Conservation (phyloP, 2,329 filamentous ascomycete species). For the Pyricularia grisea region DNA sequence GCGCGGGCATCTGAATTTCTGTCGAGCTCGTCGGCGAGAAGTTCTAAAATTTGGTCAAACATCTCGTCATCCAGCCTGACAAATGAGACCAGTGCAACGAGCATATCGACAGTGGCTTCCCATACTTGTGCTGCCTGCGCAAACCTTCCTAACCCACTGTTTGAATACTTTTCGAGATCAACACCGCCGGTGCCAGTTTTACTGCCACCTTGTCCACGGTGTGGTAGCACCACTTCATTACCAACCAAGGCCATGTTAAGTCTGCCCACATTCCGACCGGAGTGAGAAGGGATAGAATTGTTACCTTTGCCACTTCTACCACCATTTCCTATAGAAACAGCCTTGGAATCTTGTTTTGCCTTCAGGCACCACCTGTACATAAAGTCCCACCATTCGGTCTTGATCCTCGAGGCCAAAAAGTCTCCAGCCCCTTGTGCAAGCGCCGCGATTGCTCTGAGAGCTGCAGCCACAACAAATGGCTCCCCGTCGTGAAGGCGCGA, state of each 20-base stretch:
- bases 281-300: neutral
- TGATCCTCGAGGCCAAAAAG: constrained; percentile 70
- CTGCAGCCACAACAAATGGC: constrained; percentile 58
- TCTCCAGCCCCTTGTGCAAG: constrained; percentile 68
- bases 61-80: constrained; percentile 58
- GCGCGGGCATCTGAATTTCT: constrained; percentile 36
- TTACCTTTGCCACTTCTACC: constrained; percentile 5
- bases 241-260: neutral
- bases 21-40: constrained; percentile 44
- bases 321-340: constrained; percentile 6
- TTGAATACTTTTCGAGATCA: neutral
- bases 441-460: constrained; percentile 57
- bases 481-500: constrained; percentile 58
- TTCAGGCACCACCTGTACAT: constrained; percentile 39
- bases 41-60: constrained; percentile 61
- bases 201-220: neutral
- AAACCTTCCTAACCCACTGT: constrained; percentile 41
- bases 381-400: constrained; percentile 58
- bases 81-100: constrained; percentile 51
- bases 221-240: neutral
- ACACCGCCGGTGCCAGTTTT: constrained; percentile 11
- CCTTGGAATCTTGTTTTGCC: constrained; percentile 28
- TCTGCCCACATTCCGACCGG: neutral
- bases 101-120: constrained; percentile 48
- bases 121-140: constrained; percentile 54